Percentiles rank a stretch among this genome's conserved stretches.
Evolutionary conservation across 192 early-diverging fungal genomes (phyloP).

Genomic region (Chytriomyces confervae): DNA sequence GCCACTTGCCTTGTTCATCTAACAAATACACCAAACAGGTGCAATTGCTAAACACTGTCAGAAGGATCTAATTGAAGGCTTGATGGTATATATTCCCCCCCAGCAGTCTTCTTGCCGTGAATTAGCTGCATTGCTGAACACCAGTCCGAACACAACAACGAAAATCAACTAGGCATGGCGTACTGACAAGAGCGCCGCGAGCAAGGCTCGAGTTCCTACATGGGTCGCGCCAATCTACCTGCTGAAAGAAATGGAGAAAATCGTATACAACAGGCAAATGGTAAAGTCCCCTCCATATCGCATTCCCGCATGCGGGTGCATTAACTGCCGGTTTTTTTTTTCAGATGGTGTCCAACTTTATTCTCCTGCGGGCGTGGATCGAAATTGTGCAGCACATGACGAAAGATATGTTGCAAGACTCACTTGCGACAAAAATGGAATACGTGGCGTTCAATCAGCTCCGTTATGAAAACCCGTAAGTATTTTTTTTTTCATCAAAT

Average conservation of each 20-base stretch:
- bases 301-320: not conserved
- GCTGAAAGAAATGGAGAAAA: conserved; percentile 57
- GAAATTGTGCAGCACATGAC: conserved; percentile 82
- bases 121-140: too few species aligned
- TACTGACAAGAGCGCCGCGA: conserved; percentile 45
- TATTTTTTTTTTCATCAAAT: not conserved
- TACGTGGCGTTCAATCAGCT: conserved; percentile 93
- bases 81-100: conserved; percentile 39
- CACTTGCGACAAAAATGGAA: conserved; percentile 86
- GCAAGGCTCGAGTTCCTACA: not conserved
- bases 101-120: too few species aligned
- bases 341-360: conserved; percentile 62
- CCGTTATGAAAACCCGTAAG: conserved; percentile 84
- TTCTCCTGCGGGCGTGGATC: conserved; percentile 85
- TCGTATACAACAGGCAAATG: conserved; percentile 68
- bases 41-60: conserved; percentile 83
- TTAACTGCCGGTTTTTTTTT: not conserved
- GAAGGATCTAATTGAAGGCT: conserved; percentile 71
- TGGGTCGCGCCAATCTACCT: conserved; percentile 30
- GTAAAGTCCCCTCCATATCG: conserved; percentile 38
- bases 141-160: too few species aligned
- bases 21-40: too few species aligned
- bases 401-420: conserved; percentile 73
- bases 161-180: conserved; percentile 43
- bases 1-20: too few species aligned